Percentiles rank a stretch among this genome's conserved stretches.
These are phyloP conservation scores for Fusarium bactridioides DNA, from an alignment of 2,329 filamentous ascomycete species.

Conservation along the genomic window DNA sequence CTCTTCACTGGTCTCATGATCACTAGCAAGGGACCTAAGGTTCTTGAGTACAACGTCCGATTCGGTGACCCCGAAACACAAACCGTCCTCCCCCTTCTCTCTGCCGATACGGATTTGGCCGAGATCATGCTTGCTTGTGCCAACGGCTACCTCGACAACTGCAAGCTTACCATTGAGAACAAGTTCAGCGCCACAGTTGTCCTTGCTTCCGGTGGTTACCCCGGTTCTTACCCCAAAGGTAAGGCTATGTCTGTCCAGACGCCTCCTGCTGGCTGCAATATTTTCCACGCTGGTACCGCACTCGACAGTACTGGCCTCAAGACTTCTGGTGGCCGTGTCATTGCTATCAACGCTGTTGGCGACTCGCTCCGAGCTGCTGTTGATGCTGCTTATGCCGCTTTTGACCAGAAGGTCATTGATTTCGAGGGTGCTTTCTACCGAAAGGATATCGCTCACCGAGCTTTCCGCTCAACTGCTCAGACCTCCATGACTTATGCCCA, in stretches of 20 bases:
- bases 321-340: constrained; percentile 88
- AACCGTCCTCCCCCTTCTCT: constrained; percentile 79
- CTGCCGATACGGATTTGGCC: constrained; percentile 79
- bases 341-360: constrained; percentile 84
- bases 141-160: constrained; percentile 74
- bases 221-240: constrained; percentile 84
- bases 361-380: constrained; percentile 82
- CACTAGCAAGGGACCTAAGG: constrained; percentile 78
- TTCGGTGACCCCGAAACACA: constrained; percentile 92
- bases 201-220: constrained; percentile 92
- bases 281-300: constrained; percentile 94
- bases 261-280: constrained; percentile 60
- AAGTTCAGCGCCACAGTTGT: constrained; percentile 90
- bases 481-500: constrained; percentile 85
- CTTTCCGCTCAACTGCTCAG: constrained; percentile 60
- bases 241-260: constrained; percentile 62
- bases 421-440: constrained; percentile 93
- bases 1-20: constrained; percentile 96
- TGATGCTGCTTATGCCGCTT: constrained; percentile 84
- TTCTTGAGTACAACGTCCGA: constrained; percentile 88
- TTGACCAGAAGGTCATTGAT: constrained; percentile 71
- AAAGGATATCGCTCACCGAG: constrained; percentile 88
- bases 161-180: constrained; percentile 71
- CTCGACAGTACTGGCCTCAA: constrained; percentile 69
- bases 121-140: constrained; percentile 86